A percentile compares a stretch with the other conserved stretches of the same genome.
Conservation (phyloP, 192 early-diverging fungal genomes). For the Coemansia sp. region DNA sequence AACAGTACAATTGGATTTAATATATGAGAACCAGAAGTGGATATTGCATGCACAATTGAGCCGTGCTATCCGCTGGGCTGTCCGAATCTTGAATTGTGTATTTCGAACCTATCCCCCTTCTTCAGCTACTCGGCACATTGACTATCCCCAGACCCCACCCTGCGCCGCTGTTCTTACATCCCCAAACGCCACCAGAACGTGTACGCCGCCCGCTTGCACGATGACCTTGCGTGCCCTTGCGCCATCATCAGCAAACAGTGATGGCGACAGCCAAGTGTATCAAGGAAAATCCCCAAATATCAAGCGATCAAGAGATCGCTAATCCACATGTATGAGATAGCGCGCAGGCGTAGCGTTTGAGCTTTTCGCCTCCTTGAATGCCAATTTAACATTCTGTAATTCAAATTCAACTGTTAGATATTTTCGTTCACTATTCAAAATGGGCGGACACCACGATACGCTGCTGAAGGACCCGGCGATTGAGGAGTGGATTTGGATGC, state of each 20-base stretch:
- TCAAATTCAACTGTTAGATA: neutral
- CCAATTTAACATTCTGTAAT: neutral
- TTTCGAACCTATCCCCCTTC: neutral
- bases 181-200: neutral
- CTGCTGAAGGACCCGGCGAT: conserved; percentile 57
- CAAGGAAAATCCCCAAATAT: neutral
- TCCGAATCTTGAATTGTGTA: conserved; percentile 1
- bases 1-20: neutral
- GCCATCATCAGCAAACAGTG: neutral
- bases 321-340: neutral
- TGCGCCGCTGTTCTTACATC: neutral
- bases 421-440: neutral
- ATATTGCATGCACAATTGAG: conserved; percentile 6
- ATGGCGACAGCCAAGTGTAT: neutral
- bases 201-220: neutral
- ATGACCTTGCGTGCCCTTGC: conserved; percentile 7
- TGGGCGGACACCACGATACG: conserved; percentile 52
- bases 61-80: neutral
- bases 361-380: neutral
- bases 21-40: conserved; percentile 2
- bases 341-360: neutral
- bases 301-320: neutral
- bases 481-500: conserved; percentile 59
- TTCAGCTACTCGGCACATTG: neutral
- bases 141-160: neutral